Conservation (phyloP, 768 basidiomycete genomes). For the Tephrocybe sp. region DNA sequence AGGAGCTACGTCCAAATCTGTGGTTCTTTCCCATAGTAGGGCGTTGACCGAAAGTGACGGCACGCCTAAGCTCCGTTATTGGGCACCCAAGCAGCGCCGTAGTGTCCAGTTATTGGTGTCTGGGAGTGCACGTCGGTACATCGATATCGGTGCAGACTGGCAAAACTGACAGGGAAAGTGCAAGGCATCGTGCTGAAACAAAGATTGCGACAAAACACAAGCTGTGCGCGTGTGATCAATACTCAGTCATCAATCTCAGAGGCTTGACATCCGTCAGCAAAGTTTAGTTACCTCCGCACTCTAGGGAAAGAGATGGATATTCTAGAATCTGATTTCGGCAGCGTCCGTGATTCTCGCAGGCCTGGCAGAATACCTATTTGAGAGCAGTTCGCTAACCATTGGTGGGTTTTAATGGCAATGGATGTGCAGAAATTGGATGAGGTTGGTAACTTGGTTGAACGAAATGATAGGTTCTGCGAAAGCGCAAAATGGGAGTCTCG, state of each 20-base stretch:
- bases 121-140: too few species aligned
- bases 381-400: too few species aligned
- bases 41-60: slow-evolving; percentile 5
- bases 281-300: slow-evolving; percentile 6
- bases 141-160: too few species aligned
- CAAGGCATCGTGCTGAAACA: neutral
- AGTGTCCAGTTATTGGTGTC: too few species aligned
- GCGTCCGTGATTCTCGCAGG: slow-evolving; percentile 20
- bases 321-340: slow-evolving; percentile 19
- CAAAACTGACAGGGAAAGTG: neutral
- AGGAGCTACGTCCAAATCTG: neutral
- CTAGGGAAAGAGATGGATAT: neutral
- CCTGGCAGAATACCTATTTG: neutral
- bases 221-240: neutral
- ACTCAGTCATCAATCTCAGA: neutral
- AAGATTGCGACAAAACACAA: neutral
- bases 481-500: too few species aligned
- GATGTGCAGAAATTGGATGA: neutral
- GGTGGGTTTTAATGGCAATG: too few species aligned
- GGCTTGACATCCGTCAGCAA: slow-evolving; percentile 3
- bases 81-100: too few species aligned
- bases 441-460: too few species aligned
- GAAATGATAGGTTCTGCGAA: too few species aligned
- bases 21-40: neutral
- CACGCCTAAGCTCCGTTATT: neutral